Evolutionary conservation across 2,329 filamentous ascomycete genomes (phyloP).

Genomic region (Bipolaris zeicola): DNA sequence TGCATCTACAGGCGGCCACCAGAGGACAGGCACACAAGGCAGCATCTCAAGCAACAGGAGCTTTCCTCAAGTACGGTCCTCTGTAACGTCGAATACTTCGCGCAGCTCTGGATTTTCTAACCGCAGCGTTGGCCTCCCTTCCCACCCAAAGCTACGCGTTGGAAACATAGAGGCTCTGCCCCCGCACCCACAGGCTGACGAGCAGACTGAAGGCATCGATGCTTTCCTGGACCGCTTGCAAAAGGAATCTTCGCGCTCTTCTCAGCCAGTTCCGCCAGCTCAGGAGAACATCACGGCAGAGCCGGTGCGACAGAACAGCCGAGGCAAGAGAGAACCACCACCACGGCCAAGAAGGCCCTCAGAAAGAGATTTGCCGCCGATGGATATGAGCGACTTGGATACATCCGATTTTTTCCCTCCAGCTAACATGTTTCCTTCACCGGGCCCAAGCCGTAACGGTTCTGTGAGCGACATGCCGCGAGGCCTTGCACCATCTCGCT

Average conservation of each 20-base stretch:
- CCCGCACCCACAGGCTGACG: constrained; percentile 28
- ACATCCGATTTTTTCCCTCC: constrained; percentile 24
- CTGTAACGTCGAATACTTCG: constrained; percentile 39
- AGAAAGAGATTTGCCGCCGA: constrained; percentile 31
- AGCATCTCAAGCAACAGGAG: constrained; percentile 39
- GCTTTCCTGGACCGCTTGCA: constrained; percentile 46
- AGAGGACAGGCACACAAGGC: constrained; percentile 43
- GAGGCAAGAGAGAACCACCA: constrained; percentile 25
- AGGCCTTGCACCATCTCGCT: constrained; percentile 8
- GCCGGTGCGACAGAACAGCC: constrained; percentile 31
- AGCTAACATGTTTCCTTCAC: constrained; percentile 29
- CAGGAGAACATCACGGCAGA: constrained; percentile 27
- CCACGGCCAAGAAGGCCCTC: constrained; percentile 34
- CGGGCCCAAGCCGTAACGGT: constrained; percentile 32
- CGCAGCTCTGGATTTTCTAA: constrained; percentile 40
- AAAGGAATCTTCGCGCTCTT: constrained; percentile 34
- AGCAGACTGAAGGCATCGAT: constrained; percentile 45
- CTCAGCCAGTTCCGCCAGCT: constrained; percentile 17
- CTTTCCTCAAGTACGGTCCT: constrained; percentile 34
- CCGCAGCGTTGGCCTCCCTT: constrained; percentile 31
- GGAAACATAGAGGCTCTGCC: constrained; percentile 22
- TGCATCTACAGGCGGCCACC: constrained; percentile 41
- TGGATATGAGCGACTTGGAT: constrained; percentile 29
- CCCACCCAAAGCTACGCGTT: constrained; percentile 29
- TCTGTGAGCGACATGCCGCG: constrained; percentile 17